phyloP scores from a whole-genome alignment of 495 filamentous ascomycete species.

The Cenococcum geophilum region DNA sequence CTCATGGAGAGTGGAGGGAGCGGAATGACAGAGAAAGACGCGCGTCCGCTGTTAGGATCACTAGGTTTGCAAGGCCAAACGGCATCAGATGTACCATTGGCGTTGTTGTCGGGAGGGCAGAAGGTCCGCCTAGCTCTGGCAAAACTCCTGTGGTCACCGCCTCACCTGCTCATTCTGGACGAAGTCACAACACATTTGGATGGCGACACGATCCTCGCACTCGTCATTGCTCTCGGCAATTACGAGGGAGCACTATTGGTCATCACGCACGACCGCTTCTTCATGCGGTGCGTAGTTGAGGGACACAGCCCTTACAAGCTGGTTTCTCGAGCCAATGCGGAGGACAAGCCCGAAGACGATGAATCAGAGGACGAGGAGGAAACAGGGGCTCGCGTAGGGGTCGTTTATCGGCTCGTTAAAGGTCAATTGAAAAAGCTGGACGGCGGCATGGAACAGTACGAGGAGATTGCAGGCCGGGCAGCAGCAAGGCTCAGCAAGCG shows the following conservation, averaged over 20 bases:
- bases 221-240: conserved; percentile 55
- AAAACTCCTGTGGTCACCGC: conserved; percentile 56
- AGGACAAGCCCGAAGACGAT: conserved; percentile 43
- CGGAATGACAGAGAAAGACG: conserved; percentile 54
- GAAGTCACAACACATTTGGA: conserved; percentile 85
- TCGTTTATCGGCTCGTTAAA: conserved; percentile 33
- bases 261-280: conserved; percentile 73
- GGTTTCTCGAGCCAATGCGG: conserved; percentile 47
- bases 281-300: conserved; percentile 63
- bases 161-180: conserved; percentile 71
- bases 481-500: conserved; percentile 25
- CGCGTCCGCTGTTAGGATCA: conserved; percentile 54
- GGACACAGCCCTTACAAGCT: conserved; percentile 47
- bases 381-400: conserved; percentile 34
- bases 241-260: conserved; percentile 68
- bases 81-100: conserved; percentile 63
- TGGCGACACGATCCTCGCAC: conserved; percentile 64
- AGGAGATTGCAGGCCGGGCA: conserved; percentile 31
- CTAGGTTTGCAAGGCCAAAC: conserved; percentile 60
- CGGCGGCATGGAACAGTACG: conserved; percentile 37
- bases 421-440: conserved; percentile 35
- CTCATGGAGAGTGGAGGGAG: conserved; percentile 46
- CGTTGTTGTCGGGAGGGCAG: conserved; percentile 68
- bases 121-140: conserved; percentile 70
- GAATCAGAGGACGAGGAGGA: conserved; percentile 42